Conservation (phyloP, 192 early-diverging fungal species). For the Cladochytrium replicatum region DNA sequence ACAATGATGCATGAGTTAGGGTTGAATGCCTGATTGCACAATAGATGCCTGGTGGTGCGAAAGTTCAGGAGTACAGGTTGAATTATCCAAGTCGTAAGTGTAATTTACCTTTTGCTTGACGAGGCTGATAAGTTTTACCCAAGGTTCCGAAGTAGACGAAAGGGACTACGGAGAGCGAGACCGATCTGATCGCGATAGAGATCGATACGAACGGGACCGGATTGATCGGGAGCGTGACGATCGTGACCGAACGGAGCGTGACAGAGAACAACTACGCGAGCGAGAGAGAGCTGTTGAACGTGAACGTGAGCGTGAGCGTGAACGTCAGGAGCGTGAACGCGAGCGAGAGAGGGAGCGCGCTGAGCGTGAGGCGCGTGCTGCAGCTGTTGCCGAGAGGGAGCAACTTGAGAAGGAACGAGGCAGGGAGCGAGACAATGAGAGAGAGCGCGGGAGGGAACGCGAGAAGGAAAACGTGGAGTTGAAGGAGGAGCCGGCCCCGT, state of each 20-base stretch:
- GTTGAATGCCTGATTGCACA: too few relatives aligned
- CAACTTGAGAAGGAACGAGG: conserved; percentile 8
- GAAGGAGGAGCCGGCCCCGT: conserved; percentile 17
- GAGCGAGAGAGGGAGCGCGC: conserved; percentile 9
- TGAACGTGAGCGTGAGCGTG: conserved; percentile 12
- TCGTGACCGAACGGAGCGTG: background rate
- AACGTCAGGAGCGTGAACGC: conserved; percentile 7
- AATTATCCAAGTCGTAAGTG: too few relatives aligned
- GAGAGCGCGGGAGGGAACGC: conserved; percentile 13
- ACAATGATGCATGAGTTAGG: too few relatives aligned
- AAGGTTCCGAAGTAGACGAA: too few relatives aligned
- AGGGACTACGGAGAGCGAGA: too few relatives aligned
- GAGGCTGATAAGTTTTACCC: too few relatives aligned
- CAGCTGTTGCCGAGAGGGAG: conserved; percentile 7
- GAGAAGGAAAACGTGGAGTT: conserved; percentile 16
- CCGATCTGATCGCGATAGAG: too few relatives aligned
- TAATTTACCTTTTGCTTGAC: too few relatives aligned
- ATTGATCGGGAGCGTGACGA: background rate
- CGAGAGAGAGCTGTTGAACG: background rate
- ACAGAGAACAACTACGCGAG: background rate
- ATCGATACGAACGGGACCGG: background rate
- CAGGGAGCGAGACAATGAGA: conserved; percentile 10
- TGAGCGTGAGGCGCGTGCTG: background rate
- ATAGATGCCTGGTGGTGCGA: too few relatives aligned
- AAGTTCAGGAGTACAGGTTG: too few relatives aligned